phyloP scores from a whole-genome alignment of 2,329 filamentous ascomycete genomes.

The Fusarium devonianum region DNA sequence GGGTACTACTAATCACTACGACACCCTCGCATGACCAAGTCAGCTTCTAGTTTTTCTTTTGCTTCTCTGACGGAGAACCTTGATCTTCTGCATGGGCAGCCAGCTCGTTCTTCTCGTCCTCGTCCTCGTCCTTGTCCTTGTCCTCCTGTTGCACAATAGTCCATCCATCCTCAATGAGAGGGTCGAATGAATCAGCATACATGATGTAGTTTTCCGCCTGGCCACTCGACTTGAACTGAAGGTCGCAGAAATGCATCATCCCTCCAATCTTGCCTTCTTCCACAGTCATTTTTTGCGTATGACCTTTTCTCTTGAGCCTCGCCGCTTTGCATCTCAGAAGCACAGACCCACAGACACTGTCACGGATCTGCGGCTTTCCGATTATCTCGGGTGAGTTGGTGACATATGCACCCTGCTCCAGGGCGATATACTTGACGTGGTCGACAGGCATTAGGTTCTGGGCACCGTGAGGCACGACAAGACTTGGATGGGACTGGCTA shows the following conservation, averaged over 20 bases:
- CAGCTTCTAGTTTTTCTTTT: too few relatives aligned
- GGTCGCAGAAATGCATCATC: not conserved
- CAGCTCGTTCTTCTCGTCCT: too few relatives aligned
- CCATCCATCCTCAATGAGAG: slow-evolving; percentile 1
- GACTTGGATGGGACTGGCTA: too few relatives aligned
- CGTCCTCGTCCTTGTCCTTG: too few relatives aligned
- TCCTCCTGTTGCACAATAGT: too few relatives aligned
- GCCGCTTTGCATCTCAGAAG: not conserved
- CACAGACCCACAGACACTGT: not conserved
- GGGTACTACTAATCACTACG: too few relatives aligned
- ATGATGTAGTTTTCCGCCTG: not conserved
- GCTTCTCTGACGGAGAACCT: too few relatives aligned
- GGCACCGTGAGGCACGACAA: not conserved
- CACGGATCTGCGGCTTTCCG: not conserved
- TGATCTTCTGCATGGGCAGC: too few relatives aligned
- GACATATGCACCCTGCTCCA: not conserved
- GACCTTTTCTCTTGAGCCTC: too few relatives aligned
- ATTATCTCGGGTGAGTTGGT: not conserved
- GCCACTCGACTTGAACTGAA: not conserved
- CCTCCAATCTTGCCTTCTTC: not conserved
- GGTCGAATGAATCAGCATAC: not conserved
- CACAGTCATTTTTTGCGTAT: not conserved
- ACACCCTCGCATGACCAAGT: too few relatives aligned
- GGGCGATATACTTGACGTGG: not conserved
- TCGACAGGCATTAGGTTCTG: not conserved